phyloP scores from a whole-genome alignment of 2,329 filamentous ascomycete species.

The Penicillium sp. region DNA sequence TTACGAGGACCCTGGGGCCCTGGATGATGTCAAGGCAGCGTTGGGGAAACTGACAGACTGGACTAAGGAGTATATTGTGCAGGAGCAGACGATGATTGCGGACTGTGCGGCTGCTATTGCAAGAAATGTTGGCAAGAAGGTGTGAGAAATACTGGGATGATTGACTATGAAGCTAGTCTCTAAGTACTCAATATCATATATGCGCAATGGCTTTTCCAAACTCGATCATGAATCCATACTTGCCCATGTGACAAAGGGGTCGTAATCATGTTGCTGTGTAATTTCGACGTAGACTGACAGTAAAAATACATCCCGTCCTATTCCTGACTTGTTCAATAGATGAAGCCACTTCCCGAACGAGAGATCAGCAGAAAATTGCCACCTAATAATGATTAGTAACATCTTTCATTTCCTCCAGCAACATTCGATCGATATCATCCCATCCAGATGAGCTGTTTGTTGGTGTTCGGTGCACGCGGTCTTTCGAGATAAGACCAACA shows the following conservation, averaged over 20 bases:
- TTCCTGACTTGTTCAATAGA: not conserved
- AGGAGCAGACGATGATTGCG: not conserved
- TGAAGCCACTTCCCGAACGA: not conserved
- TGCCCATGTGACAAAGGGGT: not conserved
- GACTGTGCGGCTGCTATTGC: conserved; percentile 8
- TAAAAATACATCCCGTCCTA: not conserved
- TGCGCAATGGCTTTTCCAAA: not conserved
- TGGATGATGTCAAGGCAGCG: conserved; percentile 7
- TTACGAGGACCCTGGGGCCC: conserved; percentile 4
- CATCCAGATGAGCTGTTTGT: conserved; percentile 28
- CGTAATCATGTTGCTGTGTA: not conserved
- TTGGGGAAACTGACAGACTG: conserved; percentile 12
- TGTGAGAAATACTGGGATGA: not conserved
- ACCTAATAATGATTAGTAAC: conserved; percentile 38
- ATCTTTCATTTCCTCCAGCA: conserved; percentile 50
- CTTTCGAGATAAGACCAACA: conserved; percentile 2
- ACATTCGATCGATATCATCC: conserved; percentile 46
- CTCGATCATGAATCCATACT: not conserved
- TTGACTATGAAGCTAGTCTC: not conserved
- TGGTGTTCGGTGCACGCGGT: conserved; percentile 5
- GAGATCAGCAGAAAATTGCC: not conserved
- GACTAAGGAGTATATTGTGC: conserved; percentile 6
- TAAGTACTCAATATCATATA: not conserved
- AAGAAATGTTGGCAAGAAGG: not conserved
- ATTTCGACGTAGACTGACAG: not conserved